These are phyloP conservation scores for Metschnikowia borealis DNA, from an alignment of 805 yeast species.

Conservation along the genomic window DNA sequence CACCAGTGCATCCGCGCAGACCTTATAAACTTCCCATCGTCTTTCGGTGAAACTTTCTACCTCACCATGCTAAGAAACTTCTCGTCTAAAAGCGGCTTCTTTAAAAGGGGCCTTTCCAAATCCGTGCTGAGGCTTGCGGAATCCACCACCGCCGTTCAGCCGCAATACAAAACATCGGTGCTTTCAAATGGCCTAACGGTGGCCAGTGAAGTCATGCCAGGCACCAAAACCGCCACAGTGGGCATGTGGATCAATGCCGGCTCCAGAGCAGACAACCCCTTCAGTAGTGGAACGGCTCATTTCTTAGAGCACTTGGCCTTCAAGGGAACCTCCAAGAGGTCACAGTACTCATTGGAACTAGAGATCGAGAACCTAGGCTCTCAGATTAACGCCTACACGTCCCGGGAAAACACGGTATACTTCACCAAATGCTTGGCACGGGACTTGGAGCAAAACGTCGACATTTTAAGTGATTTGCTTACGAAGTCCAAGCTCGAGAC, in stretches of 20 bases:
- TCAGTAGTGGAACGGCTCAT: slow-evolving; percentile 93
- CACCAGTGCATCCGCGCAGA: slow-evolving; percentile 2
- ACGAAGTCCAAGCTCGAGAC: slow-evolving; percentile 81
- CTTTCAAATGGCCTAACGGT: slow-evolving; percentile 91
- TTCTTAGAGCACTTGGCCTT: slow-evolving; percentile 95
- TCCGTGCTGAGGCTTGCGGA: background rate
- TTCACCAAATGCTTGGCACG: slow-evolving; percentile 81
- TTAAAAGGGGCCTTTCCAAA: background rate
- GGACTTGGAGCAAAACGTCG: slow-evolving; percentile 83
- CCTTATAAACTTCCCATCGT: background rate
- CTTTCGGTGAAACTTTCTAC: background rate
- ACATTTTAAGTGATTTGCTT: slow-evolving; percentile 83
- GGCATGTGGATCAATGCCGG: slow-evolving; percentile 99
- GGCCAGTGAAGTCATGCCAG: slow-evolving; percentile 85
- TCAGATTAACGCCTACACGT: slow-evolving; percentile 97
- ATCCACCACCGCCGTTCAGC: slow-evolving; percentile 2
- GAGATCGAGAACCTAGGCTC: slow-evolving; percentile 97
- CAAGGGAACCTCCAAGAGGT: slow-evolving; percentile 82
- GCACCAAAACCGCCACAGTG: slow-evolving; percentile 90
- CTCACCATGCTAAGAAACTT: slow-evolving; percentile 8
- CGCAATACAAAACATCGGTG: slow-evolving; percentile 54
- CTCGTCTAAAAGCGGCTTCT: background rate
- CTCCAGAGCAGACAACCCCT: slow-evolving; percentile 87
- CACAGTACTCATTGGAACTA: slow-evolving; percentile 79
- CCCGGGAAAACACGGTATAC: slow-evolving; percentile 95